phyloP scores from a whole-genome alignment of 768 basidiomycete genomes.

The Leucocoprinus birnbaumii region DNA sequence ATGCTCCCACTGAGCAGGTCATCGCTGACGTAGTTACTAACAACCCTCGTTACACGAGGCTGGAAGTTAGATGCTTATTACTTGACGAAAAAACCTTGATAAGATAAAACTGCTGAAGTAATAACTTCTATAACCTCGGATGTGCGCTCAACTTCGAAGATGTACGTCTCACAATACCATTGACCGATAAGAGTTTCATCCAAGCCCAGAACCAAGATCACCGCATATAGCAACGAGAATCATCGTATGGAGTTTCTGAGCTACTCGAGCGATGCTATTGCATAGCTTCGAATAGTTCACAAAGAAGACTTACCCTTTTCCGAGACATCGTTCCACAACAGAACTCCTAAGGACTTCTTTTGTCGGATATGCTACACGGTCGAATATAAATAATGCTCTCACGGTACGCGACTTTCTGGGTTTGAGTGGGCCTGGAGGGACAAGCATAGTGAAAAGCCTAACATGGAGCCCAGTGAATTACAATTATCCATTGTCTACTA shows the following conservation, averaged over 20 bases:
- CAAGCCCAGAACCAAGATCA: too few species aligned
- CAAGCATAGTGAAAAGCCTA: background rate
- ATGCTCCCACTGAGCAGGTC: too few species aligned
- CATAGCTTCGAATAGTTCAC: background rate
- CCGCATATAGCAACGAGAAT: too few species aligned
- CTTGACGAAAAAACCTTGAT: background rate
- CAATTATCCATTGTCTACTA: too few species aligned
- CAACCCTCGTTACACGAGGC: too few species aligned
- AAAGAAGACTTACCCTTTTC: background rate
- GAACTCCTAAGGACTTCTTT: slow-evolving; percentile 3
- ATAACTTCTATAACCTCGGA: background rate
- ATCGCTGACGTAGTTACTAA: too few species aligned
- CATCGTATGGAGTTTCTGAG: background rate
- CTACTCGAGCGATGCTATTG: background rate
- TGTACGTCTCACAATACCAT: background rate
- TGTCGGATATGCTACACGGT: slow-evolving; percentile 1
- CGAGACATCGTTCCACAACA: background rate
- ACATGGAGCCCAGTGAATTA: too few species aligned
- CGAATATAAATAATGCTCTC: background rate
- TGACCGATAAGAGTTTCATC: too few species aligned
- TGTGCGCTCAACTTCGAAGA: background rate
- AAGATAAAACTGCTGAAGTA: background rate
- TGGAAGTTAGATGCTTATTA: background rate
- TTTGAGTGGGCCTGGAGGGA: background rate
- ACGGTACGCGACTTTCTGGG: background rate